phyloP scores from a whole-genome alignment of 2,329 filamentous ascomycete species.

The Ambrosiella cleistominuta region DNA sequence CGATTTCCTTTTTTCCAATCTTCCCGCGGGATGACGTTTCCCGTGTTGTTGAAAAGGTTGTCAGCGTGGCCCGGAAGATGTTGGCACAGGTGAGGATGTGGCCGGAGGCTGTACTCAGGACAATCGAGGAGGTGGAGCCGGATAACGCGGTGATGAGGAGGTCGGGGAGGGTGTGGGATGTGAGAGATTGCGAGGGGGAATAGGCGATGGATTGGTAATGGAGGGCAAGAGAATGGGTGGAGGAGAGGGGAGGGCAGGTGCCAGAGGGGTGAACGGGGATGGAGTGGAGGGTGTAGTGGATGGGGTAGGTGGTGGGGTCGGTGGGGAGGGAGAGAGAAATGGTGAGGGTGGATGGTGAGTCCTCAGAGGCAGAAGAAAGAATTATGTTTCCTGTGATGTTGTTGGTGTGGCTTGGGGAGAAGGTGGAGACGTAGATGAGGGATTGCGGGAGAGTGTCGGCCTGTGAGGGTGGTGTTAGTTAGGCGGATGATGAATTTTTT shows the following conservation, averaged over 20 bases:
- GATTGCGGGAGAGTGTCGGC: neutral
- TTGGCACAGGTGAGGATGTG: neutral
- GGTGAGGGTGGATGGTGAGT: neutral
- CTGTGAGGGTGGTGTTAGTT: neutral
- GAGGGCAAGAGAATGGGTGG: neutral
- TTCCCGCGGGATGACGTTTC: neutral
- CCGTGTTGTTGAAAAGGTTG: neutral
- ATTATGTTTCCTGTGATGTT: neutral
- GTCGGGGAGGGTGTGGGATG: neutral
- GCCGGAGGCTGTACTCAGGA: neutral
- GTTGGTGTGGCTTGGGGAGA: neutral
- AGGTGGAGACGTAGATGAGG: constrained; percentile 1
- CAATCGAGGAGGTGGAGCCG: neutral
- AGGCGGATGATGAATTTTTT: neutral
- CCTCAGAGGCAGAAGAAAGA: neutral
- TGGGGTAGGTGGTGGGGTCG: neutral
- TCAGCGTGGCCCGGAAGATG: neutral
- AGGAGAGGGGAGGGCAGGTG: neutral
- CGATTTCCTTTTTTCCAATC: too few relatives aligned
- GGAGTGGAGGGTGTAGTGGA: neutral
- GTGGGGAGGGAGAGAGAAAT: neutral
- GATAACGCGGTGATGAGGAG: neutral
- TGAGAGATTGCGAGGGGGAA: neutral
- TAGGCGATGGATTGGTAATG: neutral
- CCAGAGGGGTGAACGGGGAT: neutral